Percentiles rank a stretch among this genome's conserved stretches.
These are phyloP conservation scores for Candida ponderosae DNA, from an alignment of 805 yeast genomes.

Conservation along the genomic window DNA sequence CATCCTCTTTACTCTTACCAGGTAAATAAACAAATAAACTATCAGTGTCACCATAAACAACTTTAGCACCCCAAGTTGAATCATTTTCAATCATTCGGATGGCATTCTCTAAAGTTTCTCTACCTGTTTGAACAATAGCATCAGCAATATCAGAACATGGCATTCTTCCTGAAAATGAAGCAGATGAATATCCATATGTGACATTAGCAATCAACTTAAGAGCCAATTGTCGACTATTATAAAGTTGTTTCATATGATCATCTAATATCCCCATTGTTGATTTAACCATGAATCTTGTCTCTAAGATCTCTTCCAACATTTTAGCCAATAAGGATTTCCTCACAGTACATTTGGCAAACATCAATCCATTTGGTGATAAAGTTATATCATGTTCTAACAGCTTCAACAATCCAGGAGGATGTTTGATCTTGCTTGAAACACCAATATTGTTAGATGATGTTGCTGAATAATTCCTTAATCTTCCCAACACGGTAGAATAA, in stretches of 20 bases:
- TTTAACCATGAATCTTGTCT: slow-evolving; percentile 73
- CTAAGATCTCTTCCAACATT: slow-evolving; percentile 79
- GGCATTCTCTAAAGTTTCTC: slow-evolving; percentile 74
- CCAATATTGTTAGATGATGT: slow-evolving; percentile 45
- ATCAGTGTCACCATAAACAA: slow-evolving; percentile 96
- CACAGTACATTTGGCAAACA: slow-evolving; percentile 58
- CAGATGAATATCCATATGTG: slow-evolving; percentile 93
- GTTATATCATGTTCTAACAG: slow-evolving; percentile 45
- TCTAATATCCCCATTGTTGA: slow-evolving; percentile 58
- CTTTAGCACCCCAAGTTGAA: slow-evolving; percentile 74
- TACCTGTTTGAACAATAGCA: slow-evolving; percentile 83
- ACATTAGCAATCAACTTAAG: slow-evolving; percentile 89
- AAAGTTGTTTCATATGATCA: slow-evolving; percentile 41
- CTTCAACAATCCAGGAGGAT: slow-evolving; percentile 51
- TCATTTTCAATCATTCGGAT: slow-evolving; percentile 57
- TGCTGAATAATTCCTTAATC: slow-evolving; percentile 41
- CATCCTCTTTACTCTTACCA: slow-evolving; percentile 68
- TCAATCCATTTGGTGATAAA: slow-evolving; percentile 82
- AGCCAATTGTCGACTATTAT: slow-evolving; percentile 77
- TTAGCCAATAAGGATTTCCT: slow-evolving; percentile 71
- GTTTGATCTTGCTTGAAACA: slow-evolving; percentile 32
- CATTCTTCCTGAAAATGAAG: slow-evolving; percentile 94
- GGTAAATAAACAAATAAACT: slow-evolving; percentile 88
- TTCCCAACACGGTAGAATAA: slow-evolving; percentile 64
- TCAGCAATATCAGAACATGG: slow-evolving; percentile 95